These are phyloP conservation scores for Chalciporus sphaerocephalus DNA, from an alignment of 768 basidiomycete genomes.

Conservation along the genomic window DNA sequence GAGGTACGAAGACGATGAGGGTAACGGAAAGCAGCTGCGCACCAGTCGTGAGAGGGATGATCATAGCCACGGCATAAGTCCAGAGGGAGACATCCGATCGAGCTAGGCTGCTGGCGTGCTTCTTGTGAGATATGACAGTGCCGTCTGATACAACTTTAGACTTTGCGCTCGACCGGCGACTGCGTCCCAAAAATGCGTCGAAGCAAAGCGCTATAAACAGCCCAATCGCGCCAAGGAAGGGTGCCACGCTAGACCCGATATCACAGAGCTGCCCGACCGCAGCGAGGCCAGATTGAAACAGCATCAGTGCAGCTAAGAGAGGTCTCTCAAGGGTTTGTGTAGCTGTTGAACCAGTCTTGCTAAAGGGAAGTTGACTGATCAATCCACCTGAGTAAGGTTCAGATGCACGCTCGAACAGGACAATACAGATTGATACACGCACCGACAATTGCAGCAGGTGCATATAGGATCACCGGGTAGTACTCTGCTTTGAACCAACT, in stretches of 20 bases:
- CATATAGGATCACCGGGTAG: slow-evolving; percentile 64
- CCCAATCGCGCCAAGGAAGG: slow-evolving; percentile 58
- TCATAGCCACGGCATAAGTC: slow-evolving; percentile 61
- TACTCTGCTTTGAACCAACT: slow-evolving; percentile 83
- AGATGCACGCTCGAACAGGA: neutral
- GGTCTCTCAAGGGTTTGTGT: slow-evolving; percentile 52
- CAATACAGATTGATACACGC: slow-evolving; percentile 19
- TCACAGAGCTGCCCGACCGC: slow-evolving; percentile 57
- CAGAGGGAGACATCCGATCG: slow-evolving; percentile 45
- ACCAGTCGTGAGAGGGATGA: slow-evolving; percentile 53
- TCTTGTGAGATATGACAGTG: neutral
- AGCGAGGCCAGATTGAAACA: slow-evolving; percentile 56
- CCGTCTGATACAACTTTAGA: slow-evolving; percentile 1
- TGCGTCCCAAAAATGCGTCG: slow-evolving; percentile 39
- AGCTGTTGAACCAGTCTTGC: slow-evolving; percentile 14
- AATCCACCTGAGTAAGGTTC: slow-evolving; percentile 48
- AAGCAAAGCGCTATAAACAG: slow-evolving; percentile 53
- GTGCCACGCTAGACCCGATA: slow-evolving; percentile 74
- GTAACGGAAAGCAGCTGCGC: slow-evolving; percentile 55
- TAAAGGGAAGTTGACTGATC: slow-evolving; percentile 54
- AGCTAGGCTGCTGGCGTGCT: slow-evolving; percentile 1
- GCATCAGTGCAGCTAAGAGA: slow-evolving; percentile 53
- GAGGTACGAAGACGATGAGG: slow-evolving; percentile 85
- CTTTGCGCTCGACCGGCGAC: slow-evolving; percentile 10
- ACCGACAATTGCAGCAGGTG: slow-evolving; percentile 72